phyloP scores from a whole-genome alignment of 148 eudicot genomes.

The Rhododendron vialii region DNA sequence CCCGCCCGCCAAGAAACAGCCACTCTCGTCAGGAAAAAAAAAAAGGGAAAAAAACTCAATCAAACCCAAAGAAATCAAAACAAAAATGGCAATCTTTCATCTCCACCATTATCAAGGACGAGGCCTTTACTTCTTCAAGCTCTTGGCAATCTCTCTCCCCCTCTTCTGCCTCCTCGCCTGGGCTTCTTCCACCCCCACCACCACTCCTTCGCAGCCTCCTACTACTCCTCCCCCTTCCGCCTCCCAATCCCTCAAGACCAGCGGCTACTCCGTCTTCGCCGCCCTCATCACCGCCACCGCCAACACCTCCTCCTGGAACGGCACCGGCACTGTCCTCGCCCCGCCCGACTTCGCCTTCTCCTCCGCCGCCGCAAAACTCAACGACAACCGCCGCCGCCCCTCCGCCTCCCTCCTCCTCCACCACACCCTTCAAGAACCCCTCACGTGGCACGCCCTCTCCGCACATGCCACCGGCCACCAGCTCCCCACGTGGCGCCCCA shows the following conservation, averaged over 20 bases:
- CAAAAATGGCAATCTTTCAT: background rate
- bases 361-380: constrained; percentile 16
- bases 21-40: background rate
- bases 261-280: constrained; percentile 26
- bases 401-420: constrained; percentile 26
- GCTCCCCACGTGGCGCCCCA: constrained; percentile 7
- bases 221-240: constrained; percentile 18
- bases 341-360: constrained; percentile 26
- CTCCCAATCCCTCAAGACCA: constrained; percentile 14
- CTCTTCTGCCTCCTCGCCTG: constrained; percentile 20
- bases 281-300: constrained; percentile 9
- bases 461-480: background rate
- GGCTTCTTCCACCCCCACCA: constrained; percentile 13
- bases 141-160: constrained; percentile 6
- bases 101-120: background rate
- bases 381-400: constrained; percentile 20
- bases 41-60: background rate
- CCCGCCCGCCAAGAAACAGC: background rate
- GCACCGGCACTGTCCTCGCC: constrained; percentile 26
- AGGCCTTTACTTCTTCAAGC: background rate
- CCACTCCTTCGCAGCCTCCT: background rate
- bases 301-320: constrained; percentile 9
- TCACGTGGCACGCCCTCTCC: constrained; percentile 18
- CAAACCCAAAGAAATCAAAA: background rate
- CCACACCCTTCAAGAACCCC: constrained; percentile 29